Base-by-base conservation (phyloP, 805 yeast genomes). In the Danielia oregonensis region DNA sequence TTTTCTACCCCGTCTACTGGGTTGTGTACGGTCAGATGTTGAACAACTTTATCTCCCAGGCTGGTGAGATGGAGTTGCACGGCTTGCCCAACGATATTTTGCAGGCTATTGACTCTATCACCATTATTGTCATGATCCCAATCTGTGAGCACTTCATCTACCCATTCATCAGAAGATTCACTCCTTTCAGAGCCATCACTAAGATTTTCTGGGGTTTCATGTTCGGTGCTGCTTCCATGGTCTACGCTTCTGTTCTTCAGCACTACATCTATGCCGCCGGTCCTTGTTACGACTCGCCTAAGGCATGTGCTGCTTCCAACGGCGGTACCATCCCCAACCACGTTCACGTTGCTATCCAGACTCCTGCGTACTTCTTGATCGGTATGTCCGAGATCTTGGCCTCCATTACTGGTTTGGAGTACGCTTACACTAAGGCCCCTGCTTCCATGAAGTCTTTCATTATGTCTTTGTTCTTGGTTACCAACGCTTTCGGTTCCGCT, bases 361-460 rank as follows among this genome's bases (percentile, higher is more conserved):
- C 65, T n/a, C 82, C 82, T 12, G 82, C 87, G 4, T 85, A 84
- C 59, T 71, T 82, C 27, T 62, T 85, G 43, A 78, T 82, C 58
- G 91, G 85, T 9, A 55, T 82, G 35, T 76, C 88, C 12, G 94
- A 85, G 60, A 83, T 84, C 45, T 74, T 85, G 48, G 88, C 89
- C 21, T 80, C 85, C 34, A 76, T 83, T 49, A 83, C 93, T 15
- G 93, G 91, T 49, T 73, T 82, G 48, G 93, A 85, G 63, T 83
- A 82, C 54, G 94, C 94, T 13, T 85, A 82, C 63, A 78, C 88
- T 17, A 81, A 84, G 64, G 91, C 93, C 5, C 93, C 93, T 26
- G 71, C 70, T 6, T 62, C 72, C 32, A 78, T 78, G 84, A 77
- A 76, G 57, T 73, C 82, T 11, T 73, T 78, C 52, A 72, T 78